Base-by-base conservation (phyloP, 148 eudicot genomes). In the Beta vulgaris region DNA sequence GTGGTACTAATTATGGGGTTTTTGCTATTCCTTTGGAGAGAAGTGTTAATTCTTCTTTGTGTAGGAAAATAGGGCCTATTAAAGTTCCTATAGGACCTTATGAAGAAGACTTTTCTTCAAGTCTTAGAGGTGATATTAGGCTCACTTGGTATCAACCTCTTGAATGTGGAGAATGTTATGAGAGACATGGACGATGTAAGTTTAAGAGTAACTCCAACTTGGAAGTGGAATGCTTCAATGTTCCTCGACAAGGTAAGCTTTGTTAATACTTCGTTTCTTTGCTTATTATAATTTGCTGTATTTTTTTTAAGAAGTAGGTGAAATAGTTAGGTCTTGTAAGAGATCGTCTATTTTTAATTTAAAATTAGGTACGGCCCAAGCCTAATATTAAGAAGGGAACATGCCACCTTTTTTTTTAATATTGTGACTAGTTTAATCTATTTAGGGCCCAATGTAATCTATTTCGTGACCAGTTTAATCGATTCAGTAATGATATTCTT, bases 81-180 rank as follows among this genome's bases (percentile, higher is more conserved):
- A 21, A 59, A 10, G 87, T 82, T 28, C 89, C 87, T 5, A 68
- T 80, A 25, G 69, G 76, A 76, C 61, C 71, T 3, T 68, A 72
- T 61, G 49, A 65, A 74, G 68, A 73, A 29, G 31, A 48, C 60
- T 77, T 81, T 35, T n/a, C 68, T 19, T 82, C 84, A 48, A 82
- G 78, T 68, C 80, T 86, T 1, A 71, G 70, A 13, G 80, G 77
- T 4, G 82, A 80, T 74, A 51, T 88, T 2, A 59, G 59, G 79
- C 81, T 88, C 43, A 57, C 55, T 31, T 88, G 91, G 91, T 58
- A 26, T 2, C 29, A 61, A 9, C 91, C 89, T 67, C 8, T 0
- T 13, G 16, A 39, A 18, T 87, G 90, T 72, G 73, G 77, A 2
- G 51, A 67, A 51, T 87, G 90, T 66, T 82, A 79, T 74, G 31